Conservation (phyloP, 805 yeast species). For the Saccharomyces jurei region DNA sequence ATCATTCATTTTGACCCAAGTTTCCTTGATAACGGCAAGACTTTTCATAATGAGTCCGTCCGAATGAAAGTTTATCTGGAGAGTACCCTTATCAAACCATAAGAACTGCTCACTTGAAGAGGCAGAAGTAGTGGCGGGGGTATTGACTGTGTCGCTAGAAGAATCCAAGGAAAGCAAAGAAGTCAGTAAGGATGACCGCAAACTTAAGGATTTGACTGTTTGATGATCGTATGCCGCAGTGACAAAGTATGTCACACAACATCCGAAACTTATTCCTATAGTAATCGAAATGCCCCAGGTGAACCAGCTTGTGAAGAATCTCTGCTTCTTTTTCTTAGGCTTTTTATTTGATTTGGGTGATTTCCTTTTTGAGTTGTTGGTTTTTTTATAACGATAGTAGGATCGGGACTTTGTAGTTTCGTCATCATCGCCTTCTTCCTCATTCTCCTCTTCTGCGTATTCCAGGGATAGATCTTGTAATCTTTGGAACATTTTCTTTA, state of each 20-base stretch:
- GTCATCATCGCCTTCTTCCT: conserved; percentile 4
- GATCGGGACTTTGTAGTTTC: background rate
- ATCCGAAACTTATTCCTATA: conserved; percentile 27
- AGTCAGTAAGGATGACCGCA: background rate
- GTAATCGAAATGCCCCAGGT: conserved; percentile 25
- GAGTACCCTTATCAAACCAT: background rate
- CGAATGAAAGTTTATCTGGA: background rate
- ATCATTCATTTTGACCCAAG: background rate
- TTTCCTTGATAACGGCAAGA: background rate
- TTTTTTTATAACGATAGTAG: background rate
- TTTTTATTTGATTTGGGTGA: background rate
- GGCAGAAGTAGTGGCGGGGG: background rate
- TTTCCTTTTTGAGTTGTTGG: background rate
- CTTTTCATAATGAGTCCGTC: background rate
- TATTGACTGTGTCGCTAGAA: background rate
- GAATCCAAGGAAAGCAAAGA: background rate
- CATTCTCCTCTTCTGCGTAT: conserved; percentile 1
- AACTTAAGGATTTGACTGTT: background rate
- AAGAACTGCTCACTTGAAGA: background rate
- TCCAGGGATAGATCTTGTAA: conserved; percentile 11
- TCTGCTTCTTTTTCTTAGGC: background rate
- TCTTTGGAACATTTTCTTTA: conserved; percentile 15
- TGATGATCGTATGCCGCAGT: conserved; percentile 1
- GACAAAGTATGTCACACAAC: conserved; percentile 18
- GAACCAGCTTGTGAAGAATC: conserved; percentile 8